Evolutionary conservation across 352 stramenopile species (phyloP).

Genomic region (Phytophthora rubi): DNA sequence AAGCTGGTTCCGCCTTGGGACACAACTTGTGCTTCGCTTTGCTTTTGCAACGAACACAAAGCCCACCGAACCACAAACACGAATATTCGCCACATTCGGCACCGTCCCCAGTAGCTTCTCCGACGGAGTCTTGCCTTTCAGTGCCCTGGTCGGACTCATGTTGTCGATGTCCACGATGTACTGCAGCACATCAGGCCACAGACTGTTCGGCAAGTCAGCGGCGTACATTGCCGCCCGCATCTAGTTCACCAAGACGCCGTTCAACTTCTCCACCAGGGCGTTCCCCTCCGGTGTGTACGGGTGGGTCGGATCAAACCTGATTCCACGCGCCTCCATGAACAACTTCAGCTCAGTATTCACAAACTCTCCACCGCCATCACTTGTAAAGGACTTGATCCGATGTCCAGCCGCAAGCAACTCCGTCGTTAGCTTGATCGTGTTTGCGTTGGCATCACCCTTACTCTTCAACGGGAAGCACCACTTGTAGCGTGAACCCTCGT

Average conservation of each 20-base stretch:
- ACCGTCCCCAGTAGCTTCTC: constrained; percentile 4
- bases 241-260: constrained; percentile 3
- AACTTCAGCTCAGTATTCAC: not conserved
- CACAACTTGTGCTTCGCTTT: not conserved
- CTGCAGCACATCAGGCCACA: constrained; percentile 9
- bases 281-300: constrained; percentile 12
- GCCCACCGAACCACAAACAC: not conserved
- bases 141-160: not conserved
- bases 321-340: not conserved
- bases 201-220: not conserved
- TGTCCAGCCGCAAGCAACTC: constrained; percentile 3
- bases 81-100: constrained; percentile 8
- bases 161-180: constrained; percentile 18
- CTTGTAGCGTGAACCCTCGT: not conserved
- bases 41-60: constrained; percentile 3
- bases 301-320: constrained; percentile 12
- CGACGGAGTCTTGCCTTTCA: not conserved
- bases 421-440: constrained; percentile 1
- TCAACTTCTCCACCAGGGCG: constrained; percentile 5
- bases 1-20: not conserved
- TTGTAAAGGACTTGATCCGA: constrained; percentile 7
- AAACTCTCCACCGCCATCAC: constrained; percentile 21
- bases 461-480: not conserved
- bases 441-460: not conserved
- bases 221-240: constrained; percentile 10